phyloP scores from a whole-genome alignment of 768 basidiomycete species.

The Leccinum rimulosum region DNA sequence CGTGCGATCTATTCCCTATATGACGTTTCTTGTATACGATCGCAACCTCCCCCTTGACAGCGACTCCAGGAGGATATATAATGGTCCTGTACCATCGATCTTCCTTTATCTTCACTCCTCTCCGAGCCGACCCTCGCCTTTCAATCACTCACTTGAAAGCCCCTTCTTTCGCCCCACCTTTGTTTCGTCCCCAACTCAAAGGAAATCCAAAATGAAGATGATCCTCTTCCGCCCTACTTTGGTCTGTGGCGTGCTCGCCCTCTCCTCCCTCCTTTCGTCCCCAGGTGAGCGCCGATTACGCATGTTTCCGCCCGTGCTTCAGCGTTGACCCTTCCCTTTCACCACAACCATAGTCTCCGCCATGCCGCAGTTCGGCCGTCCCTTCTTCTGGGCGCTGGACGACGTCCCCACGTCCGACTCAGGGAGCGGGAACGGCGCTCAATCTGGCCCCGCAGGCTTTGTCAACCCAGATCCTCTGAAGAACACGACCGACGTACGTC shows the following conservation, averaged over 20 bases:
- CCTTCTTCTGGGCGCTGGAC: slow-evolving; percentile 12
- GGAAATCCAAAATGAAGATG: slow-evolving; percentile 17
- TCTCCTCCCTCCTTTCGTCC: slow-evolving; percentile 11
- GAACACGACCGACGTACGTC: slow-evolving; percentile 1
- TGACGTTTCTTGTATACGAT: slow-evolving; percentile 16
- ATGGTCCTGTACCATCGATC: neutral
- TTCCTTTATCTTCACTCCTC: neutral
- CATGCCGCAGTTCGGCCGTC: slow-evolving; percentile 21
- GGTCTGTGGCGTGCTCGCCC: slow-evolving; percentile 3
- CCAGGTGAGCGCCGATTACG: slow-evolving; percentile 12
- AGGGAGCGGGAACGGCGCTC: neutral
- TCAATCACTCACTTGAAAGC: neutral
- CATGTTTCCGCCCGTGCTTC: neutral
- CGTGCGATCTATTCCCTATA: slow-evolving; percentile 10
- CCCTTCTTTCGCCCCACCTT: neutral
- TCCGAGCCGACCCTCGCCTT: slow-evolving; percentile 17
- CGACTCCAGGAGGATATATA: neutral
- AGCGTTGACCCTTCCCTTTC: neutral
- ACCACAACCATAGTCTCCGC: slow-evolving; percentile 11
- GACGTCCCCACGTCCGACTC: neutral
- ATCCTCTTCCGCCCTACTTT: slow-evolving; percentile 22
- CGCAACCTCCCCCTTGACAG: neutral
- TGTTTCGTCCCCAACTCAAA: neutral
- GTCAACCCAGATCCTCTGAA: neutral
- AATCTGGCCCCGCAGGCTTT: neutral